Evolutionary conservation across 1,284 basidiomycete species (phyloP).

Genomic region (Fomitopsis betulina): DNA sequence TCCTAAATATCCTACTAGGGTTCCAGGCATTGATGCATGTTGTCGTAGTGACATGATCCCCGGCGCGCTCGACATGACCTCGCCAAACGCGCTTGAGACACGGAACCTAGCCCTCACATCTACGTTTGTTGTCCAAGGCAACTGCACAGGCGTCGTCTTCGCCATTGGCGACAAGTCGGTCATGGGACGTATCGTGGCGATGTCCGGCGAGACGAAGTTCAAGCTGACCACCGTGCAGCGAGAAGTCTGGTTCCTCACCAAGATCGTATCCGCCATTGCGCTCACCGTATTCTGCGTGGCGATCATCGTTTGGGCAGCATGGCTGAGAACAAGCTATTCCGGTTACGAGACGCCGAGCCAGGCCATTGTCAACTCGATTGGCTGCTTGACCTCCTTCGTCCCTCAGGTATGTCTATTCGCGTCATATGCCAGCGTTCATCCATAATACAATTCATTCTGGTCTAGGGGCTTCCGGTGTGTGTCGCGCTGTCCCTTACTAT

Average conservation of each 20-base stretch:
- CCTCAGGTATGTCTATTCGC: conserved; percentile 31
- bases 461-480: conserved; percentile 43
- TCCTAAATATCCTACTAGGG: background rate
- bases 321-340: conserved; percentile 35
- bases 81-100: conserved; percentile 55
- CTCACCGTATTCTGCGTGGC: conserved; percentile 36
- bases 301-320: conserved; percentile 40
- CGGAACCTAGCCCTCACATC: conserved; percentile 56
- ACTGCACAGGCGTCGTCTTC: conserved; percentile 51
- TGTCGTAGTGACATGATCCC: conserved; percentile 41
- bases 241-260: conserved; percentile 47
- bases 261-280: conserved; percentile 39
- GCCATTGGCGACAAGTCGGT: conserved; percentile 56
- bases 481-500: conserved; percentile 49
- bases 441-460: too few relatives aligned
- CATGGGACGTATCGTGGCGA: conserved; percentile 56
- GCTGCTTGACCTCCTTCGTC: conserved; percentile 45
- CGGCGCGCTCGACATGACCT: conserved; percentile 44
- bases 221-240: conserved; percentile 44
- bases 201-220: conserved; percentile 46
- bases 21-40: too few relatives aligned
- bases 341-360: conserved; percentile 34
- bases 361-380: conserved; percentile 44
- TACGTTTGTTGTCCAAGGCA: conserved; percentile 51
- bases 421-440: too few relatives aligned